A percentile compares a stretch with the other conserved stretches of the same genome.
phyloP scores from a whole-genome alignment of 768 basidiomycete species.

The Cubamyces lactineus region DNA sequence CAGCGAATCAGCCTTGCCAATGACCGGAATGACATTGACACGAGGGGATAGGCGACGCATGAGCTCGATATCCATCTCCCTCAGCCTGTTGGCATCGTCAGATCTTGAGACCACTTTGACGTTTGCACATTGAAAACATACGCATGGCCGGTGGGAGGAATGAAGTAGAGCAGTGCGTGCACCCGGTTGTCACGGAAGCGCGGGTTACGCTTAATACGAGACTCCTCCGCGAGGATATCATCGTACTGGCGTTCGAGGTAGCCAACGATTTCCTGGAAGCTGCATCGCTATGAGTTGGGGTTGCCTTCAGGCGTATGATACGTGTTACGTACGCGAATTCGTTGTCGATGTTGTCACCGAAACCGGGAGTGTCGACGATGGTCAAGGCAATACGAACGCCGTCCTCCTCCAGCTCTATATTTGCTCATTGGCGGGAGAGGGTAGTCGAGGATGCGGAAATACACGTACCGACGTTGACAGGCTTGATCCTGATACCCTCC shows the following conservation, averaged over 20 bases:
- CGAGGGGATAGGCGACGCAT: conserved; percentile 98
- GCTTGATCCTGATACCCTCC: conserved; percentile 93
- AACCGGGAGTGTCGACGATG: conserved; percentile 98
- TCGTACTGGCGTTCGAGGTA: conserved; percentile 99
- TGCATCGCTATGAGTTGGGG: conserved; percentile 35
- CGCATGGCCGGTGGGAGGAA: conserved; percentile 98
- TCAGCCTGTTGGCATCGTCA: conserved; percentile 54
- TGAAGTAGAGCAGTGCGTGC: conserved; percentile 96
- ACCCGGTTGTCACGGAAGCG: conserved; percentile 98
- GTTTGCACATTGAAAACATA: conserved; percentile 46
- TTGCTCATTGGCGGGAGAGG: neutral
- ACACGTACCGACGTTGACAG: conserved; percentile 84
- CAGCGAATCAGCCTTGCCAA: conserved; percentile 94
- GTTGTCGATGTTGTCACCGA: conserved; percentile 98
- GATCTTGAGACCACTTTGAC: neutral
- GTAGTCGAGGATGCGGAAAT: neutral
- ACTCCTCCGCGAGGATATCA: conserved; percentile 97
- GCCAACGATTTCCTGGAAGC: conserved; percentile 96
- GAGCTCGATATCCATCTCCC: conserved; percentile 98
- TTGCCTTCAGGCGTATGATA: neutral
- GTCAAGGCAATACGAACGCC: conserved; percentile 97
- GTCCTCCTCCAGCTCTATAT: conserved; percentile 93
- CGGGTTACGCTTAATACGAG: conserved; percentile 98
- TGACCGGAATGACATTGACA: conserved; percentile 98
- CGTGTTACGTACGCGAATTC: conserved; percentile 85